Evolutionary conservation across 495 filamentous ascomycete genomes (phyloP), one percentile per base, ranked within the genome.

Genomic region (Penicillium ucsense): DNA sequence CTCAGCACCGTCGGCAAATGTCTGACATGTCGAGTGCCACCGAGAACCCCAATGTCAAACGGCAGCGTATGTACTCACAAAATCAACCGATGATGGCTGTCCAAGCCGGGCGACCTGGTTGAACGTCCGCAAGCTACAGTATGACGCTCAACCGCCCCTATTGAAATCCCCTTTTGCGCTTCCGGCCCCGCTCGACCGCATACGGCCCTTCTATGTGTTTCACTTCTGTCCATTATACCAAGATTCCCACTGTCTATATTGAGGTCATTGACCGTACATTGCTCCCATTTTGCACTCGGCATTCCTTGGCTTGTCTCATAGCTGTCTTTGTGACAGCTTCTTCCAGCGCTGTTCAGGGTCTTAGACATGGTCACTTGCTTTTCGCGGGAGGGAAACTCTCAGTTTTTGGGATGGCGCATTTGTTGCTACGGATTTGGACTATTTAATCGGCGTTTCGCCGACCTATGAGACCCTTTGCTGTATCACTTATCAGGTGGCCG

Each of bases 41-140:
- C 20, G 80, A 81, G 9, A 72, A 77, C 35, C 60, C 69, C 8
- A 73, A 71, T 43, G 72, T 79, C 55, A 84, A 83, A 56, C 69
- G 83, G 52, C 82, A 81, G 59, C 77, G 81, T 46, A 76, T 85
- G 67, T 85, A 83, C 55, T 59, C 73, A 5, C 75, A 74, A 40
- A 63, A 62, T 8, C 66, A 66, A 29, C 71, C 67, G 30, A 63
- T 65, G 47, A 73, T 79, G 68, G 65, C 65, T 9, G 67, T 73
- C 41, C 70, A 66, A 54, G 64, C 66, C 27, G 58, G 66, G 28
- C 61, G 65, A 29, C 63, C 67, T 38, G 61, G 57, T 34, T 70
- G 61, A 61, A 52, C 6, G 8, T 12, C 10, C 8, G 7, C 6
- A 43, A n/a, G 9, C 9, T 9, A 2, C 20, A 20, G 20, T 20